Percentiles rank a stretch among this genome's conserved stretches.
Evolutionary conservation across 1,284 basidiomycete species (phyloP).

Genomic region (Trichosporon sp.): DNA sequence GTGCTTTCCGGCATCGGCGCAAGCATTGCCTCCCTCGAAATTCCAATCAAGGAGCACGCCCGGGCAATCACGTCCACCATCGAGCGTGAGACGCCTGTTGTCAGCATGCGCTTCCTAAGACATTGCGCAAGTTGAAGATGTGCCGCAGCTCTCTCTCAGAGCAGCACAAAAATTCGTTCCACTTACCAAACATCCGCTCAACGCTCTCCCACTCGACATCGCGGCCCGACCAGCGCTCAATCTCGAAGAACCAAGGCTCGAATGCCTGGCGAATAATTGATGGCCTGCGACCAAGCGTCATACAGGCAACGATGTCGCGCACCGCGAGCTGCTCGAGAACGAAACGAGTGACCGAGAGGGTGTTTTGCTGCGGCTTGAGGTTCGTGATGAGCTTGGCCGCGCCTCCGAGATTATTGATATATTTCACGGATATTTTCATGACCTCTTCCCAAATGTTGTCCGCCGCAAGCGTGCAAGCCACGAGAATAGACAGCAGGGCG

Average conservation of each 20-base stretch:
- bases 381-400: conserved; percentile 32
- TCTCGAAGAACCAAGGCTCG: conserved; percentile 43
- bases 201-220: conserved; percentile 43
- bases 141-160: too few species aligned
- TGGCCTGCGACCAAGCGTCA: conserved; percentile 40
- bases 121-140: not conserved
- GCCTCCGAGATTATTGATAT: conserved; percentile 39
- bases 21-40: conserved; percentile 15
- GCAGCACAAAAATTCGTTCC: not conserved
- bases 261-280: conserved; percentile 36
- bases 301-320: conserved; percentile 42
- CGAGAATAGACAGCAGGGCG: conserved; percentile 35
- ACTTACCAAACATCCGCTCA: conserved; percentile 40
- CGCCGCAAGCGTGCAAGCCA: conserved; percentile 38
- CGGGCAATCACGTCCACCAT: conserved; percentile 42
- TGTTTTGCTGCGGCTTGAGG: conserved; percentile 25
- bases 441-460: conserved; percentile 44
- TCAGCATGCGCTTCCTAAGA: not conserved
- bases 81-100: conserved; percentile 32
- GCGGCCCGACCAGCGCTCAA: conserved; percentile 32
- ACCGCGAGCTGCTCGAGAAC: conserved; percentile 44
- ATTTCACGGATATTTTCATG: conserved; percentile 28
- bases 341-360: conserved; percentile 29
- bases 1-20: conserved; percentile 4
- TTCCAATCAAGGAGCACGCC: conserved; percentile 30